Base-by-base conservation (phyloP, 2,329 filamentous ascomycete species). In the Hymenoscyphus scutula region DNA sequence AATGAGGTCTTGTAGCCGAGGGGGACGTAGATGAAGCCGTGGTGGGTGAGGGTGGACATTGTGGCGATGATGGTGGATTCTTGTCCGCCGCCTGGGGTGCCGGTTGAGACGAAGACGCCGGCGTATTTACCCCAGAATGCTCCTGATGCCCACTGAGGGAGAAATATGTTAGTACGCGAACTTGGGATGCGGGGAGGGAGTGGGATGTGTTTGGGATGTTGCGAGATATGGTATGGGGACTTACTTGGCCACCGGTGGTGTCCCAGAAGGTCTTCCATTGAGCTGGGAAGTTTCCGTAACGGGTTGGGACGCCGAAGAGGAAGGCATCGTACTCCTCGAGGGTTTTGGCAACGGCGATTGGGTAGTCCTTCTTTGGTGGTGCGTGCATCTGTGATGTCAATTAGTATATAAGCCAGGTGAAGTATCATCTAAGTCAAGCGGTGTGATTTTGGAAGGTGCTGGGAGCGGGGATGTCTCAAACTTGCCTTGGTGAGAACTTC, bases 21-120 rank as follows among this genome's bases (percentile, higher is more conserved):
- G 56, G 95, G 95, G n/a, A 98, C 92, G 77, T 89, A 98, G 82
- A 95, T 89, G 80, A 98, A 89, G 73, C 95, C 95, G 82, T 98
- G 95, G 81, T 98, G 95, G 65, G 88, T 77, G 60, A 98, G 82
- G 19, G 94, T 98, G 74, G 88, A 92, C 85, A 98, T 87, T 75
- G 89, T 81, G 37, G 88, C 82, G 67, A 97, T 80, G 70, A 85
- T 89, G 56, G 95, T 99, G 62, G 86, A 88, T 81, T 99, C 95
- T 81, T 99, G 95, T 67, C 95, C 95, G 76, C 95, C 95, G 66
- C 95, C 95, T 61, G 81, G 81, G 62, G 88, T 89, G 64, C 82
- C 92, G n/a, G 92, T 96, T 66, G 89, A 91, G 77, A 99, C 79
- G 84, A 99, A 99, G 65, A 97, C 69, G 73, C 94, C 94, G 60